phyloP scores from a whole-genome alignment of 2,329 filamentous ascomycete species.

The Periconia sp. region DNA sequence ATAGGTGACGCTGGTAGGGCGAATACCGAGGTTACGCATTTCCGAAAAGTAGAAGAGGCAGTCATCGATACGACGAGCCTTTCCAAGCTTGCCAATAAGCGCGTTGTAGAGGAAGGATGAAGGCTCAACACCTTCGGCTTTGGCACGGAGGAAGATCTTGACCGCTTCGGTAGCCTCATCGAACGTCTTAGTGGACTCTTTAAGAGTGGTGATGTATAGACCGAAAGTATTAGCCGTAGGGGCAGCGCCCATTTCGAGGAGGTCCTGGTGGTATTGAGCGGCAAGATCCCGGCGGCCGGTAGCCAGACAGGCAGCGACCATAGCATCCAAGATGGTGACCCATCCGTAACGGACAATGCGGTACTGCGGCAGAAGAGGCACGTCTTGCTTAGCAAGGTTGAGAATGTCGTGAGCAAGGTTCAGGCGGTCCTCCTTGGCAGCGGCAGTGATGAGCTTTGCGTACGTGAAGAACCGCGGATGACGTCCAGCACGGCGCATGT shows the following conservation, averaged over 20 bases:
- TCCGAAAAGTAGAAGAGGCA: conserved; percentile 98
- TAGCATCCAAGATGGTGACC: conserved; percentile 94
- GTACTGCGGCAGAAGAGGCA: conserved; percentile 84
- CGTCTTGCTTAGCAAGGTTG: conserved; percentile 85
- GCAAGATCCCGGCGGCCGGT: conserved; percentile 81
- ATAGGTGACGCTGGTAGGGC: conserved; percentile 96
- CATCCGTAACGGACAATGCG: conserved; percentile 90
- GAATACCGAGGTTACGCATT: conserved; percentile 91
- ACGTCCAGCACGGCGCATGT: conserved; percentile 89
- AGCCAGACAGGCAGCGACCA: conserved; percentile 90
- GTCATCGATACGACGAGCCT: conserved; percentile 96
- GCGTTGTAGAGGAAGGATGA: conserved; percentile 98
- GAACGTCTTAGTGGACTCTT: conserved; percentile 96
- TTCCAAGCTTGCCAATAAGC: conserved; percentile 96
- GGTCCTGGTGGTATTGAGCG: conserved; percentile 86
- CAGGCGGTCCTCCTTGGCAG: conserved; percentile 83
- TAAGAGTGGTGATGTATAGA: conserved; percentile 98
- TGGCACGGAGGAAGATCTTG: conserved; percentile 94
- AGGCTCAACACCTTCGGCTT: conserved; percentile 91
- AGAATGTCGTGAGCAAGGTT: conserved; percentile 85
- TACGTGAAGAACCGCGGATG: conserved; percentile 97
- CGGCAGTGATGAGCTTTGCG: conserved; percentile 90
- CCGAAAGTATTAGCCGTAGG: conserved; percentile 98
- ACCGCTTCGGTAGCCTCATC: conserved; percentile 97
- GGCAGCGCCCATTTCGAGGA: conserved; percentile 86